Base-by-base conservation (phyloP, 2,329 filamentous ascomycete species). In the Diplodia mutila region DNA sequence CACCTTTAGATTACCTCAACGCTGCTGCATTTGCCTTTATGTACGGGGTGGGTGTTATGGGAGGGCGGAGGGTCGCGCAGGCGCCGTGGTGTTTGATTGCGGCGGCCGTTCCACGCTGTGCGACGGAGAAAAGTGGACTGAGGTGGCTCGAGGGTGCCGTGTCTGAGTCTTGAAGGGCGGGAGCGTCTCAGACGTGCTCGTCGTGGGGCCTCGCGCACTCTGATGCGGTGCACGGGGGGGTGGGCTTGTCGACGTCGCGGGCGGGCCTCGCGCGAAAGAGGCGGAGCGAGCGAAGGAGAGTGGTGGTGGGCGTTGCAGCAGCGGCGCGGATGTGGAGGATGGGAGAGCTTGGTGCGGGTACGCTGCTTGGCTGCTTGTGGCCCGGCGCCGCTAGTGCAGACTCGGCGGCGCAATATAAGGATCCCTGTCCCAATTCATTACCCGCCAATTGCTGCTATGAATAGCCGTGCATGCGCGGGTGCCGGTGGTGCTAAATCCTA, bases 1-100 rank as follows among this genome's bases (percentile, higher is more conserved):
- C 73, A 77, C 75, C 73, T 71, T 73, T 69, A 71, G 70, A 69
- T 69, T 67, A 71, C 70, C 59, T 76, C 73, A 77, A 73, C 69
- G 69, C 69, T 66, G 69, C 73, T 72, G 76, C 77, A 78, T 79
- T 72, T 73, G 74, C 68, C 67, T 67, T 53, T 67, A 65, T 69
- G 59, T 61, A 51, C 55, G 61, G 52, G 23, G 27, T 23, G 51
- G 48, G 54, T 48, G 65, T 61, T 29, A 65, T 65, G 46, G 32
- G 46, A 64, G 46, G 55, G 29, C 32, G 51, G 51, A 61, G 59
- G 52, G 61, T 66, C 52, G 64, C 64, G 52, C 64, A 66, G 64
- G 52, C 64, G 64, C 51, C 52, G 64, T 55, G 65, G 54, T 59
- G 65, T 67, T 67, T 67, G 65, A 61, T 67, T 67, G 64, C 64